These are phyloP conservation scores for Suillus spraguei DNA, from an alignment of 768 basidiomycete species.

Conservation along the genomic window DNA sequence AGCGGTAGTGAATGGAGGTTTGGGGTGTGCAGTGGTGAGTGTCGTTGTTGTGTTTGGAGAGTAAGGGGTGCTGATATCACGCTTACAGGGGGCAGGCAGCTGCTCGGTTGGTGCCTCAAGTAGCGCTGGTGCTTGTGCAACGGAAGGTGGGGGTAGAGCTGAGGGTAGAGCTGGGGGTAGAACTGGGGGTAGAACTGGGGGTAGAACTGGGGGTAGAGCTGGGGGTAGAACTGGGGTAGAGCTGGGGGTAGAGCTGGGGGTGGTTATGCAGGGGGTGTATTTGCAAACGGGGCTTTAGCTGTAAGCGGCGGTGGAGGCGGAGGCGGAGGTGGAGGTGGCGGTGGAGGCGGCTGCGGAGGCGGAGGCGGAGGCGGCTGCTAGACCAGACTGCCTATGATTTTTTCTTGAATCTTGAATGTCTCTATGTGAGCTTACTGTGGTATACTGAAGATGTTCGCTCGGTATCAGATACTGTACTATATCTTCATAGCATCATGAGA, in stretches of 20 bases:
- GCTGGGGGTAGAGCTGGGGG: too few relatives aligned
- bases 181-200: too few relatives aligned
- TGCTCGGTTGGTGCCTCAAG: too few relatives aligned
- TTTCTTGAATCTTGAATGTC: not conserved
- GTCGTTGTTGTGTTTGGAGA: not conserved
- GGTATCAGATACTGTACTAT: not conserved
- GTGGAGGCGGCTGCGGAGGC: too few relatives aligned
- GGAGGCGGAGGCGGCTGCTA: not conserved
- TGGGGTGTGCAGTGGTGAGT: too few relatives aligned
- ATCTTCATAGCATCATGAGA: too few relatives aligned
- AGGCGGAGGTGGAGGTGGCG: not conserved
- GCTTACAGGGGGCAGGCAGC: slow-evolving; percentile 6
- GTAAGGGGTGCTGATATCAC: not conserved
- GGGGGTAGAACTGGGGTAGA: too few relatives aligned
- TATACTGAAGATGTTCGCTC: not conserved
- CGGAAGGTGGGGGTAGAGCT: slow-evolving; percentile 12
- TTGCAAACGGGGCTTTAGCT: too few relatives aligned
- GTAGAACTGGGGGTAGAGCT: too few relatives aligned
- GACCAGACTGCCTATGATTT: not conserved
- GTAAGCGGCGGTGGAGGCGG: too few relatives aligned
- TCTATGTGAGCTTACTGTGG: not conserved
- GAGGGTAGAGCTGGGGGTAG: too few relatives aligned
- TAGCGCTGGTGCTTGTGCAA: slow-evolving; percentile 11
- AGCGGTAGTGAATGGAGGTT: slow-evolving; percentile 10
- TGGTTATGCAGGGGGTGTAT: too few relatives aligned